Percentiles rank a stretch among this genome's conserved stretches.
These are phyloP conservation scores for Aurinia saxatilis DNA, from an alignment of 345 rosid genomes.

Conservation along the genomic window DNA sequence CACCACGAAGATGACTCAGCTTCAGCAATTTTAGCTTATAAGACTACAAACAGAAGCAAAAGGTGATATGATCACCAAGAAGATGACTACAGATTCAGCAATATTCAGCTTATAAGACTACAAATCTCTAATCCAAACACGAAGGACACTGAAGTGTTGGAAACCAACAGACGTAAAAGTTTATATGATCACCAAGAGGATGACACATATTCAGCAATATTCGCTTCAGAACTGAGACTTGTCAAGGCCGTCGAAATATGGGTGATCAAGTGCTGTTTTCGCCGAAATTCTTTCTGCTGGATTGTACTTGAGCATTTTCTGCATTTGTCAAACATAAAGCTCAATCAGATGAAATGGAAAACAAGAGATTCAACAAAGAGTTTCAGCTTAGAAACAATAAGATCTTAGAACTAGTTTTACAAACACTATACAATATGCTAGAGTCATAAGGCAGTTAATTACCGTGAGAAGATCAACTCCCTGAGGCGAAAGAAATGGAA, in stretches of 20 bases:
- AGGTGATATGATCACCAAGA: no score
- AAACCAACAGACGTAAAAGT: background rate
- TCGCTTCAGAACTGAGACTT: constrained; percentile 73
- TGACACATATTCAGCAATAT: constrained; percentile 22
- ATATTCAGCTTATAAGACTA: background rate
- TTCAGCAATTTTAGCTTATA: constrained; percentile 15
- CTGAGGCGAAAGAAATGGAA: constrained; percentile 63
- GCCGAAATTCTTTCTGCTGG: constrained; percentile 89
- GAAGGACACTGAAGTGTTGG: background rate
- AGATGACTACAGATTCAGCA: no score
- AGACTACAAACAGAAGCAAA: background rate
- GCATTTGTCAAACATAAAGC: constrained; percentile 30
- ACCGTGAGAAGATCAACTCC: constrained; percentile 90
- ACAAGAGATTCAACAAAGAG: background rate
- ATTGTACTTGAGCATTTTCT: constrained; percentile 76
- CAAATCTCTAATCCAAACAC: background rate
- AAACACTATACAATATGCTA: background rate
- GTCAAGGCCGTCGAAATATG: constrained; percentile 82
- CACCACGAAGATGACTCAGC: constrained; percentile 50
- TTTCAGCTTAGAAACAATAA: background rate
- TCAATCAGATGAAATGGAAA: background rate
- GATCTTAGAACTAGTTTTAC: background rate
- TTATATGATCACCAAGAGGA: constrained; percentile 45
- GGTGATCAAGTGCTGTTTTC: constrained; percentile 84
- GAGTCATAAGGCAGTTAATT: constrained; percentile 5